Percentiles rank a stretch among this genome's conserved stretches.
Conservation (phyloP, 805 yeast genomes). For the Hyphopichia homilentoma region DNA sequence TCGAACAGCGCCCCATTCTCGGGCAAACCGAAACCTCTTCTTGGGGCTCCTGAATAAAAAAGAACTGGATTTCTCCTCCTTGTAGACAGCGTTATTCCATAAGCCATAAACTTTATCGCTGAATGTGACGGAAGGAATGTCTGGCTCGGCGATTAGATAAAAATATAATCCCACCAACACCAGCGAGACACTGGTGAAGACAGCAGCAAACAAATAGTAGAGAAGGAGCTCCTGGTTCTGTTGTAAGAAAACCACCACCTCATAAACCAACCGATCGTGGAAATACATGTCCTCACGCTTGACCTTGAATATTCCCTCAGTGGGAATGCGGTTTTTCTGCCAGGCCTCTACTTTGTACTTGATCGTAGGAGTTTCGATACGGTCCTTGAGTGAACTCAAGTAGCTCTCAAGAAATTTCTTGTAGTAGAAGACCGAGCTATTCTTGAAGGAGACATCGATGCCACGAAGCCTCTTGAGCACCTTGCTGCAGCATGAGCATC, state of each 20-base stretch:
- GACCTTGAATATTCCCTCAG: slow-evolving; percentile 1
- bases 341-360: slow-evolving; percentile 1
- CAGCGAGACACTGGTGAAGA: too few relatives aligned
- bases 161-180: too few relatives aligned
- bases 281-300: background rate
- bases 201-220: slow-evolving; percentile 1
- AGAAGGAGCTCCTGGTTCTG: background rate
- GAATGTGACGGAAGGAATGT: too few relatives aligned
- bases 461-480: too few relatives aligned
- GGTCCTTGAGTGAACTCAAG: background rate
- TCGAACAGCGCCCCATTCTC: too few relatives aligned
- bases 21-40: too few relatives aligned
- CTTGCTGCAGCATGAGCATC: background rate
- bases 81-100: too few relatives aligned
- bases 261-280: slow-evolving; percentile 3
- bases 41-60: too few relatives aligned
- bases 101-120: too few relatives aligned
- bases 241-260: slow-evolving; percentile 1
- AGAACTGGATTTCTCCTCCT: too few relatives aligned
- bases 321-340: background rate
- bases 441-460: background rate
- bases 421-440: background rate
- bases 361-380: slow-evolving; percentile 3
- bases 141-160: too few relatives aligned
- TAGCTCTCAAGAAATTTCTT: background rate